These are phyloP conservation scores for Zopfochytrium polystomum DNA, from an alignment of 371 early-diverging fungal species.

Conservation along the genomic window DNA sequence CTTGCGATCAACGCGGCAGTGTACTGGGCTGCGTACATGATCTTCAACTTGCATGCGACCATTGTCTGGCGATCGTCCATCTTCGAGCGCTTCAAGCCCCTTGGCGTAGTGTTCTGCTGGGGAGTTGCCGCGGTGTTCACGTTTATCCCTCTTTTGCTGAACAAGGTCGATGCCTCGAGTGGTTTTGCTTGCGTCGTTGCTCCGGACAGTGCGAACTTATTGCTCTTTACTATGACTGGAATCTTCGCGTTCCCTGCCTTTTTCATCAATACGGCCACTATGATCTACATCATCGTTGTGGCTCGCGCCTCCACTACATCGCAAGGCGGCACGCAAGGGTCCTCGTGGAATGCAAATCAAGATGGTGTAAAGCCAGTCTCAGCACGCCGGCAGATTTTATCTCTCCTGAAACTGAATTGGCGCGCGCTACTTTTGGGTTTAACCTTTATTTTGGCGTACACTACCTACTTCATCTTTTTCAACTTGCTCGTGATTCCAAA, in stretches of 20 bases:
- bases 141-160: conserved; percentile 42
- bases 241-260: conserved; percentile 56
- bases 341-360: background rate
- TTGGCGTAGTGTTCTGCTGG: conserved; percentile 58
- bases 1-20: conserved; percentile 56
- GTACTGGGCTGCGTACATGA: conserved; percentile 59
- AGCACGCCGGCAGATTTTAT: conserved; percentile 52
- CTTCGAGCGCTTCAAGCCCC: conserved; percentile 51
- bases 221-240: conserved; percentile 61
- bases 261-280: conserved; percentile 55
- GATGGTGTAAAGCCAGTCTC: conserved; percentile 2
- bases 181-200: conserved; percentile 41
- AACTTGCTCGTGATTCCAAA: conserved; percentile 43
- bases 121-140: conserved; percentile 52
- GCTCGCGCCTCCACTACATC: background rate
- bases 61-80: conserved; percentile 63
- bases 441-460: conserved; percentile 43
- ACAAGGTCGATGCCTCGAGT: conserved; percentile 56
- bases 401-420: conserved; percentile 67
- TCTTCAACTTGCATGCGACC: conserved; percentile 43
- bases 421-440: conserved; percentile 61
- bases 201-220: conserved; percentile 48
- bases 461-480: conserved; percentile 40
- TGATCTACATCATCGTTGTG: conserved; percentile 55
- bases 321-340: conserved; percentile 6